These are phyloP conservation scores for Aspergillus latus DNA, from an alignment of 2,329 filamentous ascomycete genomes.

Conservation along the genomic window DNA sequence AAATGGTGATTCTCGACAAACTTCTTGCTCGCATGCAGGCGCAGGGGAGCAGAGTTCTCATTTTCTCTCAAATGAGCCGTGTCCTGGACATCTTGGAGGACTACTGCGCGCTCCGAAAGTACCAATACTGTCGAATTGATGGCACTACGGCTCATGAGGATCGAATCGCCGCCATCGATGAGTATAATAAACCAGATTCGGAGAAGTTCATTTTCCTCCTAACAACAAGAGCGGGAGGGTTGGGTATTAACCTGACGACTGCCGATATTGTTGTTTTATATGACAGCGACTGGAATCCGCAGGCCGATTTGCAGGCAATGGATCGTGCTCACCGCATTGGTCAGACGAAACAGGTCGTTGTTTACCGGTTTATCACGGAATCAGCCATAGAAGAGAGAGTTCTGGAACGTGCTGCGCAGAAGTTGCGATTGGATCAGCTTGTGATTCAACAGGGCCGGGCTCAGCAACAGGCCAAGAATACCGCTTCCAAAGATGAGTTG, in stretches of 20 bases:
- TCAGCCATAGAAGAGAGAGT: slow-evolving; percentile 99
- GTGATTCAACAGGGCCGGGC: slow-evolving; percentile 97
- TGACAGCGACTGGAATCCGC: slow-evolving; percentile 98
- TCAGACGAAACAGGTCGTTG: slow-evolving; percentile 95
- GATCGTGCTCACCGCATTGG: slow-evolving; percentile 97
- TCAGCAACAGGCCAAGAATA: slow-evolving; percentile 84
- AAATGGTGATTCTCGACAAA: slow-evolving; percentile 96
- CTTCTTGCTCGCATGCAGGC: slow-evolving; percentile 78
- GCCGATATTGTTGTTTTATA: slow-evolving; percentile 96
- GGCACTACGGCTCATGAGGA: slow-evolving; percentile 96
- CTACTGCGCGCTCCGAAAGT: slow-evolving; percentile 93
- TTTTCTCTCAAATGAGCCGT: slow-evolving; percentile 99
- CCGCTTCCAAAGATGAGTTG: slow-evolving; percentile 93
- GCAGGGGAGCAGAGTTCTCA: slow-evolving; percentile 91
- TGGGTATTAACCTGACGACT: slow-evolving; percentile 93
- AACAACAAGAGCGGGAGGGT: slow-evolving; percentile 89
- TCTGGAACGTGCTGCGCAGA: slow-evolving; percentile 91
- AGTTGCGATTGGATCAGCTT: slow-evolving; percentile 90
- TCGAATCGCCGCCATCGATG: slow-evolving; percentile 94
- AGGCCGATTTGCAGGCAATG: slow-evolving; percentile 98
- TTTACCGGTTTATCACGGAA: slow-evolving; percentile 96
- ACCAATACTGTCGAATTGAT: slow-evolving; percentile 96
- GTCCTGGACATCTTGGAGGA: slow-evolving; percentile 95
- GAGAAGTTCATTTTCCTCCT: slow-evolving; percentile 97
- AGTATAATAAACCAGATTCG: slow-evolving; percentile 93